Percentiles rank a stretch among this genome's conserved stretches.
Evolutionary conservation across 805 yeast species (phyloP).

Genomic region (Middelhovenomyces tepae): DNA sequence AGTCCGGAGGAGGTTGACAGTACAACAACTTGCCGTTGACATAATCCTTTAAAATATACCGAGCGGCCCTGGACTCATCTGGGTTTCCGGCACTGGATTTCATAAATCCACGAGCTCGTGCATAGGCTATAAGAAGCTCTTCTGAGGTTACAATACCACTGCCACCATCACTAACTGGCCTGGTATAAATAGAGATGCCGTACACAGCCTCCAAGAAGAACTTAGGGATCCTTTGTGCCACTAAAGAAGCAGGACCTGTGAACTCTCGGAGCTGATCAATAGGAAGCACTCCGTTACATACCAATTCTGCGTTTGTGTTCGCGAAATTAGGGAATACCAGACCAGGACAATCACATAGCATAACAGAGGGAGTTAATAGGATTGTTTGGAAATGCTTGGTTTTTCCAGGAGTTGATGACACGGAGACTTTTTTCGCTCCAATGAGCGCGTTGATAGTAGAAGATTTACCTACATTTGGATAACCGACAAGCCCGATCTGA

Average conservation of each 20-base stretch:
- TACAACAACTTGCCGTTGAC: slow-evolving; percentile 84
- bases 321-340: slow-evolving; percentile 97
- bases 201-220: slow-evolving; percentile 82
- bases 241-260: slow-evolving; percentile 79
- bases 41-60: slow-evolving; percentile 87
- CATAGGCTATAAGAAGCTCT: slow-evolving; percentile 84
- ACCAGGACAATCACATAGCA: slow-evolving; percentile 98
- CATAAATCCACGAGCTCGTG: slow-evolving; percentile 95
- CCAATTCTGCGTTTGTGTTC: slow-evolving; percentile 90
- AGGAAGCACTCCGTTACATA: slow-evolving; percentile 97
- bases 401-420: slow-evolving; percentile 97
- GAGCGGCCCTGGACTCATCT: slow-evolving; percentile 89
- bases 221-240: slow-evolving; percentile 83
- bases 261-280: slow-evolving; percentile 93
- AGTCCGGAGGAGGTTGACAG: slow-evolving; percentile 77
- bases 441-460: slow-evolving; percentile 96
- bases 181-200: slow-evolving; percentile 80
- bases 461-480: slow-evolving; percentile 94
- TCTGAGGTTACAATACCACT: slow-evolving; percentile 78
- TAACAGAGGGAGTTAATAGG: slow-evolving; percentile 67
- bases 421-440: slow-evolving; percentile 96
- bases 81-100: slow-evolving; percentile 92
- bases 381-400: slow-evolving; percentile 98
- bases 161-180: slow-evolving; percentile 79
- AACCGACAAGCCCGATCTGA: slow-evolving; percentile 94